These are phyloP conservation scores for Pelargonium cotyledonis DNA, from an alignment of 441 rosid species.

Conservation along the genomic window DNA sequence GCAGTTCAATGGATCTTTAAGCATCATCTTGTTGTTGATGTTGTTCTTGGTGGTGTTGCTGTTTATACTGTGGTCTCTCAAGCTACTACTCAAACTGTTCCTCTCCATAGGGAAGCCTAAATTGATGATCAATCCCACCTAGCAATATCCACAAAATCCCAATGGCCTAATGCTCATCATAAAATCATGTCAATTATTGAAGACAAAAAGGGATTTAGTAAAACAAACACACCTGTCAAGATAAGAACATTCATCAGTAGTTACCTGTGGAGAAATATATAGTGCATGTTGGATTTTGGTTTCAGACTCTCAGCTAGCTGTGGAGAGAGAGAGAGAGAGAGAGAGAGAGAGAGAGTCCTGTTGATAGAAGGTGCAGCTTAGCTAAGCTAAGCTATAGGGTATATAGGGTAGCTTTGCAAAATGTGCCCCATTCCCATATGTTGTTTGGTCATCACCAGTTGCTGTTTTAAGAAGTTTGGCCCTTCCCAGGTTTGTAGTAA, in stretches of 20 bases:
- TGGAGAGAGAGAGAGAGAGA: not conserved
- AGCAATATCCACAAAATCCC: constrained; percentile 16
- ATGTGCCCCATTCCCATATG: not conserved
- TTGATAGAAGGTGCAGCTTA: not conserved
- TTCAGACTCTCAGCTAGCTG: not conserved
- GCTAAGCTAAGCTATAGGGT: not conserved
- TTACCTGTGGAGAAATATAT: no score
- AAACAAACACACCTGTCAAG: not conserved
- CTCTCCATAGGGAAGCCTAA: constrained; percentile 41
- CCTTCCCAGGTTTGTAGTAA: not conserved
- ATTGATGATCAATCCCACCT: constrained; percentile 12
- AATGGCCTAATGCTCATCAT: no score
- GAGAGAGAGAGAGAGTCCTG: not conserved
- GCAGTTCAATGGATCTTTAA: constrained; percentile 36
- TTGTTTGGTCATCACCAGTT: not conserved
- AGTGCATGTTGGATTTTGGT: not conserved
- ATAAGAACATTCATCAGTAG: no score
- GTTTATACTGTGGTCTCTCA: constrained; percentile 36
- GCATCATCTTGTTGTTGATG: constrained; percentile 18
- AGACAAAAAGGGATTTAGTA: not conserved
- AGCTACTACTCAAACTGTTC: constrained; percentile 45
- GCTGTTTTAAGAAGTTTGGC: not conserved
- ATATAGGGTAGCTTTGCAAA: not conserved
- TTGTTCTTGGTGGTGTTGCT: constrained; percentile 25
- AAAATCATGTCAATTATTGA: no score